phyloP scores from a whole-genome alignment of 2,329 filamentous ascomycete species.

The Colletotrichum sp. region DNA sequence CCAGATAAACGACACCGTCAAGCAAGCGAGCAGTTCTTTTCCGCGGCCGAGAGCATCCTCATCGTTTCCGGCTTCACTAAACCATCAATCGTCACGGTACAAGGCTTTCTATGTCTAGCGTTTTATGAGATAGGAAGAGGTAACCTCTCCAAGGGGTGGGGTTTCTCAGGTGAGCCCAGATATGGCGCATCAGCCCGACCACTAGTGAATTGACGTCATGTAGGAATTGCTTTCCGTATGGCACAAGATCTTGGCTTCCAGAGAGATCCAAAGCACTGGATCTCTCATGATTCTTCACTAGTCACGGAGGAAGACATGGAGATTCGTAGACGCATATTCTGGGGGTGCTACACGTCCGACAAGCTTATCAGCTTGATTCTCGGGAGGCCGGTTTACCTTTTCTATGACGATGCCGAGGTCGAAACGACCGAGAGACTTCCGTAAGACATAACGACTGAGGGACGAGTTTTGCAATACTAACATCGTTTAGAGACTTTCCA shows the following conservation, averaged over 20 bases:
- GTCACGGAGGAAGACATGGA: conserved; percentile 27
- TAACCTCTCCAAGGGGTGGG: conserved; percentile 32
- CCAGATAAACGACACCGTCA: not conserved
- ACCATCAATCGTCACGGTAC: conserved; percentile 27
- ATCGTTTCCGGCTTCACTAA: conserved; percentile 25
- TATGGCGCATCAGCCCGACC: not conserved
- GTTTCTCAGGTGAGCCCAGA: conserved; percentile 25
- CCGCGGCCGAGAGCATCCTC: conserved; percentile 28
- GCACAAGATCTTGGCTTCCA: conserved; percentile 33
- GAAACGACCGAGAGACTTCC: conserved; percentile 1
- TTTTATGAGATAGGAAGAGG: conserved; percentile 33
- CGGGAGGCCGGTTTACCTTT: conserved; percentile 20
- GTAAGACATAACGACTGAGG: not conserved
- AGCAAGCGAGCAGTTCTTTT: conserved; percentile 25
- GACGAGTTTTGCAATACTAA: not conserved
- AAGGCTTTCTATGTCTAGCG: conserved; percentile 30
- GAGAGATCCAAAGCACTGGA: conserved; percentile 28
- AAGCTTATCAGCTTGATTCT: conserved; percentile 27
- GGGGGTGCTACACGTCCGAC: conserved; percentile 33
- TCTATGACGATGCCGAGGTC: conserved; percentile 17
- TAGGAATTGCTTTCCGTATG: conserved; percentile 33
- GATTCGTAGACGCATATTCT: conserved; percentile 32
- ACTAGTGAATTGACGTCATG: not conserved
- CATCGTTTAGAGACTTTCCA: conserved; percentile 20
- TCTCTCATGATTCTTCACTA: conserved; percentile 22